These are phyloP conservation scores for Penicillium olsonii DNA, from an alignment of 2,329 filamentous ascomycete genomes.

Conservation along the genomic window DNA sequence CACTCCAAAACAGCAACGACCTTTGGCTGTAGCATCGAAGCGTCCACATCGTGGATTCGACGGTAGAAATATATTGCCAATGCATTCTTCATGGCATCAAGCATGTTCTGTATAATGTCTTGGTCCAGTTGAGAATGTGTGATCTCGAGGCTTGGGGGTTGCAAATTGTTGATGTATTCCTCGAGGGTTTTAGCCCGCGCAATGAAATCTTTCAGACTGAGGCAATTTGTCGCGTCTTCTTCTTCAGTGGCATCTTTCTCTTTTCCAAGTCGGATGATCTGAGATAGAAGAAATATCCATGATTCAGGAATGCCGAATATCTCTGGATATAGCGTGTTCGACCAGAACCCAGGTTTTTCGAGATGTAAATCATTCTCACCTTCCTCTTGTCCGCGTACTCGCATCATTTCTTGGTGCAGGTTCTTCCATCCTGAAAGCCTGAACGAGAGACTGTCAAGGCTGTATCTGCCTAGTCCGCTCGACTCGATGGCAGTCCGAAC, in stretches of 20 bases:
- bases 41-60: constrained; percentile 44
- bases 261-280: constrained; percentile 46
- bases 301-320: constrained; percentile 50
- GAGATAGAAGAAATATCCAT: constrained; percentile 44
- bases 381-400: constrained; percentile 38
- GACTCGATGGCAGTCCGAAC: constrained; percentile 33
- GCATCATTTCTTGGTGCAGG: constrained; percentile 34
- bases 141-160: constrained; percentile 13
- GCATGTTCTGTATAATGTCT: constrained; percentile 31
- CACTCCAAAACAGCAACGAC: constrained; percentile 41
- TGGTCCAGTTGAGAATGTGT: constrained; percentile 12
- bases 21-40: constrained; percentile 43
- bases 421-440: constrained; percentile 32
- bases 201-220: constrained; percentile 34
- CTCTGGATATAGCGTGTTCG: constrained; percentile 46
- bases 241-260: constrained; percentile 40
- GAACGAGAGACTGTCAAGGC: constrained; percentile 30
- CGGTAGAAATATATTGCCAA: constrained; percentile 51
- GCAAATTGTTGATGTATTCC: constrained; percentile 24
- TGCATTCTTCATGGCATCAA: constrained; percentile 46
- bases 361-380: constrained; percentile 50
- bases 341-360: constrained; percentile 43
- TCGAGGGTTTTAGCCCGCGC: constrained; percentile 37
- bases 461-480: constrained; percentile 22
- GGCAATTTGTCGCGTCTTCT: constrained; percentile 2